Base-by-base conservation (phyloP, 192 early-diverging fungal species). In the Rhizophagus sp. region DNA sequence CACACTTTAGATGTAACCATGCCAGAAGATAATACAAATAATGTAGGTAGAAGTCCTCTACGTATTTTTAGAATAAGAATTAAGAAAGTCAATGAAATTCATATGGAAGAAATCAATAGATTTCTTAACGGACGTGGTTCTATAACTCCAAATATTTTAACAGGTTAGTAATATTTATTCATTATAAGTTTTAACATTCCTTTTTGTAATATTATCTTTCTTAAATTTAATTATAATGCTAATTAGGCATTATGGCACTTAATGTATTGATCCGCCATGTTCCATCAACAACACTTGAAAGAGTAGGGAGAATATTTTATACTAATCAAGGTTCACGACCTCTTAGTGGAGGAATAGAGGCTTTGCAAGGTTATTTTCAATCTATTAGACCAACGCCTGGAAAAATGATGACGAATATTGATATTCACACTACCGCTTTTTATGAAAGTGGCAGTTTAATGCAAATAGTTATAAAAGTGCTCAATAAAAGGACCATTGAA, bases 321-420 rank as follows among this genome's bases (percentile, higher is more conserved):
- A 98, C 95, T 1, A 89, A 92, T 17, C 85, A 89, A 24, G 88
- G 86, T 74, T 81, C 84, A 1, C 66, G 62, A 47, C 70, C 78
- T 36, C 87, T 90, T 0, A 83, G 82, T 9, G 93, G 95, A 64
- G 96, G 96, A 17, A 88, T 92, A 24, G 94, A 97, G 87, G 90
- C 96, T 11, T 97, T 96, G 97, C 92, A 93, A 81, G 97, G 97
- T 17, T 96, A 94, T 82, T 97, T 95, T 79, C 95, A 97, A 75
- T 95, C 93, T 41, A 89, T 96, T 50, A 88, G 94, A 5, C 95
- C 70, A 52, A 63, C 19, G 30, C 8, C 70, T 88, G 84, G 81
- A 0, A 85, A 79, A 25, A 88, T 95, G 82, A 88, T 90, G 84
- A 88, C 93, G 22, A 95, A 95, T 76, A 79, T 93, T 52, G 93